Base-by-base conservation (phyloP, 805 yeast species). In the Huiozyma naganishii region DNA sequence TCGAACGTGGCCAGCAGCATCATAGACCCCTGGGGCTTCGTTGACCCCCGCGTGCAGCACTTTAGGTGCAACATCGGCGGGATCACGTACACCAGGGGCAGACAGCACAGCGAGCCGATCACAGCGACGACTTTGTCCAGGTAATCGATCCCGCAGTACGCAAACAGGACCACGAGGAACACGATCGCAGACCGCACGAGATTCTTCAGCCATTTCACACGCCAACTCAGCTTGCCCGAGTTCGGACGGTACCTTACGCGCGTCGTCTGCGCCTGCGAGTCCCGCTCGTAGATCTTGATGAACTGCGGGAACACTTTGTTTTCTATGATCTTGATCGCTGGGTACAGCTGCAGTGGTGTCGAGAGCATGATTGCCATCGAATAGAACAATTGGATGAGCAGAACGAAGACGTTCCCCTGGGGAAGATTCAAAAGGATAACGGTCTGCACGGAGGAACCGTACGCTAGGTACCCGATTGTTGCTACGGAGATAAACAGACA, bases 91-190 rank as follows among this genome's bases (percentile, higher is more conserved):
- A 84, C 92, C 65, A 84, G 71, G 1, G 94, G 94, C 44, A 84
- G 81, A 55, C 94, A 84, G 1, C 90, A 89, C 65, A 84, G 80
- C 42, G 88, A 81, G 4, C 94, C 94, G 42, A 84, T 83, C 55
- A 84, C 78, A 2, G 89, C 79, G 8, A 84, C 90, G 63, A 84
- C 81, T 49, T 68, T 71, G 57, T 84, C 92, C 48, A 84, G 64
- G 52, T 82, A 76, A 45, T 73, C 68, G 1, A 88, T 82, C 0
- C 90, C 90, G 48, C 70, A 69, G 48, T 76, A 74, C 0, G 92
- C 87, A 46, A 80, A 68, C 10, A 67, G 48, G 1, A 80, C 71
- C 2, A 84, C 79, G 2, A 69, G 46, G 0, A 71, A 40, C 0
- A 84, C 89, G 42, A 79, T 70, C 0, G 61, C 34, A 2, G 75